A percentile compares a stretch with the other conserved stretches of the same genome.
Conservation (phyloP, 2,329 filamentous ascomycete species). For the Colletotrichum chlorophyti region DNA sequence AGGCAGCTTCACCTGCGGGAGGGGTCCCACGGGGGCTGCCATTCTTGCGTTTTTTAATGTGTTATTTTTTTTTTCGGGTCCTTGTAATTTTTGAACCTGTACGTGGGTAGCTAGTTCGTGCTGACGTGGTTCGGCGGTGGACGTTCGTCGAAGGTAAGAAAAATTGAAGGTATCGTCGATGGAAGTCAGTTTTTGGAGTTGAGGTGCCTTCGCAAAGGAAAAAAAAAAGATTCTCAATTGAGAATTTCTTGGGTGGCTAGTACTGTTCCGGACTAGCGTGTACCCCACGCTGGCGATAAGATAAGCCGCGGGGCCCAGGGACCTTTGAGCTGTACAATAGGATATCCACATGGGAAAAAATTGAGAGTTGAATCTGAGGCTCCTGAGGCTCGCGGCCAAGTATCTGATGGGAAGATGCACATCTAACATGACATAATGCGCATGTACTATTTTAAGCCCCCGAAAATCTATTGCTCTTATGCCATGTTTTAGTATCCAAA, state of each 20-base stretch:
- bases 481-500: no score
- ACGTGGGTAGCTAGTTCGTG: no score
- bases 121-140: no score
- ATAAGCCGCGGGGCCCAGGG: slow-evolving; percentile 25
- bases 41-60: slow-evolving; percentile 55
- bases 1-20: slow-evolving; percentile 83
- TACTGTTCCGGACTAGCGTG: background rate
- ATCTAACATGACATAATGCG: no score
- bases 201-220: slow-evolving; percentile 1
- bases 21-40: slow-evolving; percentile 84
- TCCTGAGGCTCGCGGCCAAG: no score
- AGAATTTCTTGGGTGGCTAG: slow-evolving; percentile 26
- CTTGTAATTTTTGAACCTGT: no score
- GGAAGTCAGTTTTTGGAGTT: slow-evolving; percentile 21
- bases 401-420: no score
- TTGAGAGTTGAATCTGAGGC: no score
- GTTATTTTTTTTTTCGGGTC: background rate
- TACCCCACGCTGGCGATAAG: slow-evolving; percentile 24
- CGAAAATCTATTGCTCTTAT: no score
- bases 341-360: background rate
- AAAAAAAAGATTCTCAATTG: slow-evolving; percentile 26
- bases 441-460: no score
- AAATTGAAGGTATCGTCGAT: slow-evolving; percentile 17
- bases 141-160: no score
- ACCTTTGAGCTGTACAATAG: background rate